phyloP scores from a whole-genome alignment of 2,329 filamentous ascomycete species.

The Diplodia scrobiculata region DNA sequence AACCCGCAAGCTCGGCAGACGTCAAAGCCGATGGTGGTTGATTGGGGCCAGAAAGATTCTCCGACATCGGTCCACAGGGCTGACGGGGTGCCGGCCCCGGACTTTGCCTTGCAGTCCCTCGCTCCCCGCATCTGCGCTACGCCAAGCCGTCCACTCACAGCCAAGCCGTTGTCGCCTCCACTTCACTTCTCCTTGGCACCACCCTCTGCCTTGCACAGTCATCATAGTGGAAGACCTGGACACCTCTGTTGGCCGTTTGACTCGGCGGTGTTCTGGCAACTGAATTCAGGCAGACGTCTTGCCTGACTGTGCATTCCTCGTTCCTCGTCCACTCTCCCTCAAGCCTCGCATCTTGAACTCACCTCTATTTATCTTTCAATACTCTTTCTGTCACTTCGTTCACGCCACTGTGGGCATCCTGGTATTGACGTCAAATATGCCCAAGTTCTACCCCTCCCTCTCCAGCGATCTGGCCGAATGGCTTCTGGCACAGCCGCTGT shows the following conservation, averaged over 20 bases:
- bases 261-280: not conserved
- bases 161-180: not conserved
- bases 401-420: too few relatives aligned
- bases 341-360: not conserved
- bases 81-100: constrained; percentile 16
- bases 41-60: not conserved
- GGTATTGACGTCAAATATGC: constrained; percentile 49
- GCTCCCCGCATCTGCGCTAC: constrained; percentile 4
- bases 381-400: too few relatives aligned
- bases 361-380: too few relatives aligned
- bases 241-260: not conserved
- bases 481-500: constrained; percentile 68
- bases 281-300: not conserved
- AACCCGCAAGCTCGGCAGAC: too few relatives aligned
- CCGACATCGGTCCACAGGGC: constrained; percentile 12
- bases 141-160: not conserved
- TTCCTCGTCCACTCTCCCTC: not conserved
- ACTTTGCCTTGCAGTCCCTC: not conserved
- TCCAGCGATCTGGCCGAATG: constrained; percentile 61
- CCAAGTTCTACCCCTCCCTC: constrained; percentile 61
- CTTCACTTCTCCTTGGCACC: not conserved
- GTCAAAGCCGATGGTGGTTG: too few relatives aligned
- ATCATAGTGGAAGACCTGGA: not conserved
- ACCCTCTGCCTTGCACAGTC: not conserved
- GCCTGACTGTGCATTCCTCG: not conserved